Evolutionary conservation across 345 rosid genomes (phyloP), one percentile per base, ranked within the genome.

Genomic region (Eucalyptus pauciflora): DNA sequence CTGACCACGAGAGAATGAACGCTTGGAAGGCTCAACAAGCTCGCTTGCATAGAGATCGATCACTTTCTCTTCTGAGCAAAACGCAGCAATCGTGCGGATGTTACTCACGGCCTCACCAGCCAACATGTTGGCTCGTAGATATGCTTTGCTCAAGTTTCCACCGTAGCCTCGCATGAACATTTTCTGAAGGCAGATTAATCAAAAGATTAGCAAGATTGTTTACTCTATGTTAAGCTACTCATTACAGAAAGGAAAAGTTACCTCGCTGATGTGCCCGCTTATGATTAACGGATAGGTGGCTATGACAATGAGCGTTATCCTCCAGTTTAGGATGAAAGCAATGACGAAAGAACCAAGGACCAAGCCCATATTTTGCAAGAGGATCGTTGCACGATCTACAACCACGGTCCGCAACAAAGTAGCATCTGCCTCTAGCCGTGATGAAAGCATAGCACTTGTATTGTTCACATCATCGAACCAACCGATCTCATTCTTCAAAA

Each of bases 201-300:
- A 86, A 86, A 56, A 51, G 17, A 17, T 86, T n/a, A 31, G 62
- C 48, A 50, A 48, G 50, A 16, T n/a, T 54, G 15, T 18, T 31
- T 58, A 16, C 64, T 41, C 16, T 31, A 50, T 41, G 58, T 31
- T 86, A 62, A 50, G 64, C 14, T 89, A 25, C 49, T 64, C 85
- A n/a, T 20, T 50, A 33, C 81, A 24, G 17, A 17, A 29, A 46
- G 83, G 87, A 89, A 87, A 83, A 46, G 8, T 60, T 92, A 97
- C 99, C 99, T 98, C 99, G 71, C 99, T 97, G 88, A 97, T 96
- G 92, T 97, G 99, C 15, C 99, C 99, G 58, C 99, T 94, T 62
- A 97, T 97, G 93, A 95, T 88, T 89, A 97, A 91, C 33, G 99
- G 99, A 89, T 91, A 97, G 50, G 97, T 94, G 46, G 99, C 98